Base-by-base conservation (phyloP, 2,329 filamentous ascomycete species). In the Chaetomium sp. region DNA sequence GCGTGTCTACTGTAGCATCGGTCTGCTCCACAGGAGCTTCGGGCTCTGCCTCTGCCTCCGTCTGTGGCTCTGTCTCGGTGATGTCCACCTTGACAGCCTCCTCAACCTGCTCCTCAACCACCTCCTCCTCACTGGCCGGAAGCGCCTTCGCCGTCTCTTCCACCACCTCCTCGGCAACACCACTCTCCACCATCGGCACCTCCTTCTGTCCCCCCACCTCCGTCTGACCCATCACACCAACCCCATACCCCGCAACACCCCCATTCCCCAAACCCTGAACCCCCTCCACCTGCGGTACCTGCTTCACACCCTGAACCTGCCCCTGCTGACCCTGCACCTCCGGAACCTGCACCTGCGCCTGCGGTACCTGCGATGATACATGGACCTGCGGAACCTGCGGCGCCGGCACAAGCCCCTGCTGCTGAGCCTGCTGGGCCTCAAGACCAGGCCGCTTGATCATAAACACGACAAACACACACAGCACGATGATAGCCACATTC, bases 401-500 rank as follows among this genome's bases (percentile, higher is more conserved):
- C 19, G 19, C 19, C 19, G 19, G 19, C 3, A 27, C 19, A 27
- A 27, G 19, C 19, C 11, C 9, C 8, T 38, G 37, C 36, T 38
- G 36, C 8, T 38, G 37, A 38, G 12, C 9, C 44, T n/a, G n/a
- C 11, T 44, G 42, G 3, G 9, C n/a, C 5, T 1, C 40, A 11
- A 38, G 5, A 1, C 51, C 44, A 1, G 51, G 53, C 42, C 40
- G n/a, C 43, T 52, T 54, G 8, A 54, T 48, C 54, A 61, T 44
- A 2, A 61, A 57, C 1, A 83, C 61, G 2, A 83, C 74, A n/a
- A 85, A 65, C 2, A 79, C 56, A 53, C 78, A 76, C 50, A 86
- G 69, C 0, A 80, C 63, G 5, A 74, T 71, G 33, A 86, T 85
- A n/a, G 76, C 69, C 8, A 85, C 66, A 54, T 85, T 86, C 70